Evolutionary conservation across 2,329 filamentous ascomycete species (phyloP), one percentile per base, ranked within the genome.

Genomic region (Phoma sp.): DNA sequence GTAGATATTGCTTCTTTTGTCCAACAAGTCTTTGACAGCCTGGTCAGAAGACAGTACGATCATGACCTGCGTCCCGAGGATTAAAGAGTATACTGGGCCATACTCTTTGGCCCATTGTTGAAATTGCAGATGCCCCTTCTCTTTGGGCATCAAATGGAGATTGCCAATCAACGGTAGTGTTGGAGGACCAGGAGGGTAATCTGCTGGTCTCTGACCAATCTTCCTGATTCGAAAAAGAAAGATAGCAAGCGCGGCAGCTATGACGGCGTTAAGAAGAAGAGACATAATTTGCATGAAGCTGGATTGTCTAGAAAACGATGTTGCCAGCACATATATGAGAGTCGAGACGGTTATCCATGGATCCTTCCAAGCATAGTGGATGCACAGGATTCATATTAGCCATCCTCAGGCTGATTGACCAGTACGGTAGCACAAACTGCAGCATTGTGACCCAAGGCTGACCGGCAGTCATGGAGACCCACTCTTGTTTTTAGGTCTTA

Each of bases 91-190:
- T 0, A 84, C 64, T 0, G 81, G 80, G 9, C 38, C 78, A 44
- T 84, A 84, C 61, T 83, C 73, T 8, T 77, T 58, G 0, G 81
- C 80, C 82, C 82, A 84, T 62, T 80, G 78, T 29, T 80, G 67
- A 48, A 82, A 82, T 47, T 82, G 79, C 0, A 79, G 58, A 49
- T 82, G 77, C 0, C 65, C 64, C 27, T 79, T 68, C 5, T 71
- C 45, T 3, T 67, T 69, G 0, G 80, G 80, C 62, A 83, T 80
- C 22, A 64, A 76, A 58, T 82, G 81, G 2, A 84, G 61, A 41
- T 84, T 84, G 5, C 82, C 82, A 7, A 84, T 64, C 1, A 84
- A 47, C 0, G 81, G 82, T 1, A 83, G 29, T 0, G 80, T 82
- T 1, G 80, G 80, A 4, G 82, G 82, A 0, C 82, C 82, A 1